phyloP scores from a whole-genome alignment of 108 stramenopile species.

The Epithemia pelagica region DNA sequence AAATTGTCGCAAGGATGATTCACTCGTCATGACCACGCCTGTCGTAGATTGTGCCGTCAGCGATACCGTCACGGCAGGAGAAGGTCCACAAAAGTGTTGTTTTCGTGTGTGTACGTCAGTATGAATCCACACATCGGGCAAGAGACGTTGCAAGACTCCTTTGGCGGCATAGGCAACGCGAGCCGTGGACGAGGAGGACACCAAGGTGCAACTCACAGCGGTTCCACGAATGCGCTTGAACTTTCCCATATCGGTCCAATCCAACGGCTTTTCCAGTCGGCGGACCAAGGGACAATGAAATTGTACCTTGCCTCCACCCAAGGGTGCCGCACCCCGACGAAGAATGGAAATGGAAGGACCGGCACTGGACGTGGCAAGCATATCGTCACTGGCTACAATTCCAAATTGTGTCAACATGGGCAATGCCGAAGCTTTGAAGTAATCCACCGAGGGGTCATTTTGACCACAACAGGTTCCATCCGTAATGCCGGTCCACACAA shows the following conservation, averaged over 20 bases:
- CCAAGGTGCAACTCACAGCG: slow-evolving; percentile 80
- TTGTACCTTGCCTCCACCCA: slow-evolving; percentile 77
- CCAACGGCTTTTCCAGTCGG: slow-evolving; percentile 57
- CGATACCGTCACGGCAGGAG: slow-evolving; percentile 77
- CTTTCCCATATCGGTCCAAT: slow-evolving; percentile 85
- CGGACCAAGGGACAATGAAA: slow-evolving; percentile 88
- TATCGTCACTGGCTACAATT: slow-evolving; percentile 61
- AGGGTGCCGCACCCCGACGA: slow-evolving; percentile 75
- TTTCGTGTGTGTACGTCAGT: slow-evolving; percentile 83
- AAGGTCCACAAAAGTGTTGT: slow-evolving; percentile 61
- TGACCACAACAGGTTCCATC: slow-evolving; percentile 49
- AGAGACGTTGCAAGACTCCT: slow-evolving; percentile 78
- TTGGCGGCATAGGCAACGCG: slow-evolving; percentile 92
- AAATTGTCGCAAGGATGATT: slow-evolving; percentile 61
- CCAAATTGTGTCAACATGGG: slow-evolving; percentile 88
- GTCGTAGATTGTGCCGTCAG: slow-evolving; percentile 88
- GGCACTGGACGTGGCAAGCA: slow-evolving; percentile 17
- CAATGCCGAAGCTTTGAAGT: slow-evolving; percentile 60
- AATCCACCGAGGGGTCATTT: slow-evolving; percentile 82
- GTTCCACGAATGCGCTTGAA: slow-evolving; percentile 96
- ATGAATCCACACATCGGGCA: slow-evolving; percentile 95
- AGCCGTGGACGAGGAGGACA: slow-evolving; percentile 86
- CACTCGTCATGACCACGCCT: slow-evolving; percentile 76
- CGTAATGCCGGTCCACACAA: slow-evolving; percentile 77
- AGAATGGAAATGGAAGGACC: slow-evolving; percentile 44